Evolutionary conservation across 2,329 filamentous ascomycete species (phyloP).

Genomic region (Incumbomyces lentus): DNA sequence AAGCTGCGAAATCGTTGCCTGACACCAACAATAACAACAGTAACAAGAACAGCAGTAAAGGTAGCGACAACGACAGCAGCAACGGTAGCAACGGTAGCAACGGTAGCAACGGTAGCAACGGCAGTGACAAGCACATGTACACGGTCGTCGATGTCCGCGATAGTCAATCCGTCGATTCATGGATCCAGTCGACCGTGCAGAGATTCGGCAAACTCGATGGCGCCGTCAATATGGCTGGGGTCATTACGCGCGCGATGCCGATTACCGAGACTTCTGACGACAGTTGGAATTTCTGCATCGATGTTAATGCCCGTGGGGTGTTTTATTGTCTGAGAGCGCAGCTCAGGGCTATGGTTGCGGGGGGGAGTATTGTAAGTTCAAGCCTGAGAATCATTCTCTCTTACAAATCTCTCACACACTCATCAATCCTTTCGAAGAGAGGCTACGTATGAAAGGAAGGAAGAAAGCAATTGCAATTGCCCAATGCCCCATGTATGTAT

Average conservation of each 20-base stretch:
- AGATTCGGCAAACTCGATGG: constrained; percentile 17
- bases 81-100: too few species aligned
- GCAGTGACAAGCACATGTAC: constrained; percentile 4
- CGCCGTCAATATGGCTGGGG: constrained; percentile 19
- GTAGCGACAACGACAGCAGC: too few species aligned
- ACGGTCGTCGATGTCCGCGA: constrained; percentile 11
- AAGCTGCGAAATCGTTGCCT: constrained; percentile 17
- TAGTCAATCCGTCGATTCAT: constrained; percentile 9
- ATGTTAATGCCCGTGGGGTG: constrained; percentile 38
- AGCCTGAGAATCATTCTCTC: too few species aligned
- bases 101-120: too few species aligned
- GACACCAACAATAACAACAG: constrained; percentile 2
- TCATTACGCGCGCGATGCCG: constrained; percentile 21
- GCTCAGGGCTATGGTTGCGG: constrained; percentile 30
- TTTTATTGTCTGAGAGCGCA: constrained; percentile 44
- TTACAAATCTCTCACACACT: too few species aligned
- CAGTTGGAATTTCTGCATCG: constrained; percentile 34
- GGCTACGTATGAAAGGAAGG: too few species aligned
- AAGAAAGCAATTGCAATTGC: too few species aligned
- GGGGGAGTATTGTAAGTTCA: constrained; percentile 9
- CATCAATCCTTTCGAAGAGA: too few species aligned
- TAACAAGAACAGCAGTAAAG: constrained; percentile 3
- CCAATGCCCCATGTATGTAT: too few species aligned
- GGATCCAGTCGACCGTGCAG: constrained; percentile 14
- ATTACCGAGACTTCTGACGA: constrained; percentile 29